Percentiles rank a stretch among this genome's conserved stretches.
These are phyloP conservation scores for Kwoniella pini DNA, from an alignment of 768 basidiomycete genomes.

Conservation along the genomic window DNA sequence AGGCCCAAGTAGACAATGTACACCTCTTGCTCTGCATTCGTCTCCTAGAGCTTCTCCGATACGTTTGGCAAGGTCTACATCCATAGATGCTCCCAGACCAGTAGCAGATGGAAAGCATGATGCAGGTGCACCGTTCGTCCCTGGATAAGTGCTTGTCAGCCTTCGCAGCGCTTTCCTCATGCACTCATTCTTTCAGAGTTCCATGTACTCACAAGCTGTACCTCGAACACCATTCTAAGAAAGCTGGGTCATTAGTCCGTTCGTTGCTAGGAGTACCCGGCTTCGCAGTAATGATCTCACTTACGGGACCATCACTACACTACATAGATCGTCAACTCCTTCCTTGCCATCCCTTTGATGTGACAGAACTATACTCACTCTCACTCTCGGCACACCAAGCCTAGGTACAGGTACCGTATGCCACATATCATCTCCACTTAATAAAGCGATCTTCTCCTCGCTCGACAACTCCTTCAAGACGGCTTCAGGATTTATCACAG, in stretches of 20 bases:
- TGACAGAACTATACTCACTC: slow-evolving; percentile 24
- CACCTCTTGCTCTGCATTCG: slow-evolving; percentile 61
- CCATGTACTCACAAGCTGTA: slow-evolving; percentile 26
- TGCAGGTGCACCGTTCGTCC: slow-evolving; percentile 63
- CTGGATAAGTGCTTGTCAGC: slow-evolving; percentile 37
- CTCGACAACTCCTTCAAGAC: slow-evolving; percentile 27
- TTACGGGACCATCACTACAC: slow-evolving; percentile 35
- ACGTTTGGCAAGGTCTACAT: slow-evolving; percentile 58
- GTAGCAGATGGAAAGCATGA: slow-evolving; percentile 65
- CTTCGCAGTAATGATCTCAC: slow-evolving; percentile 2
- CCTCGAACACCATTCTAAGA: slow-evolving; percentile 34
- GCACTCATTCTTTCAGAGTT: background rate
- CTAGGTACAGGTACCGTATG: slow-evolving; percentile 37
- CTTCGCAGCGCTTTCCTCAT: no score
- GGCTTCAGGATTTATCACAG: slow-evolving; percentile 12
- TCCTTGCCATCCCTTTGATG: background rate
- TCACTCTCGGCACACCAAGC: slow-evolving; percentile 29
- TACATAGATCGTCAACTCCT: slow-evolving; percentile 5
- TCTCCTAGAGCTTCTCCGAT: slow-evolving; percentile 63
- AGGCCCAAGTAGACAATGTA: slow-evolving; percentile 64
- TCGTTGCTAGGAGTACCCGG: no score
- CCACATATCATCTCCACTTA: slow-evolving; percentile 40
- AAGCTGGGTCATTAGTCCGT: no score
- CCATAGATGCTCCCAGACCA: slow-evolving; percentile 63
- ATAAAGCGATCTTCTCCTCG: slow-evolving; percentile 40